Conservation (phyloP, 345 rosid genomes). For the Raphanus raphanistrum region DNA sequence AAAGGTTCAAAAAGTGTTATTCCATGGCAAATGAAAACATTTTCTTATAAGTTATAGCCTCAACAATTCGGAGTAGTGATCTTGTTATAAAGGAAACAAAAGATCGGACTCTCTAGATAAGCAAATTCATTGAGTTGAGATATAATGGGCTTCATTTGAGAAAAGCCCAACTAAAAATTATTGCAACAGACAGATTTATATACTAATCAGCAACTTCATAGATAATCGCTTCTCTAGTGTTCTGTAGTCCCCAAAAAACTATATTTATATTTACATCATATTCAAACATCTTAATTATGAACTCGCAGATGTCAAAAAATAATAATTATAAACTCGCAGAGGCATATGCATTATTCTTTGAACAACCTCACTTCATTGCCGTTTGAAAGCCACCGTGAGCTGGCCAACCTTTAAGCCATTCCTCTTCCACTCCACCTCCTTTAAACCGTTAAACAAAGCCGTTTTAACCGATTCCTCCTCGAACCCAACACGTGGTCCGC, state of each 20-base stretch:
- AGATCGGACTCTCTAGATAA: not conserved
- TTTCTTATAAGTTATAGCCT: not conserved
- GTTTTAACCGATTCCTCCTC: not conserved
- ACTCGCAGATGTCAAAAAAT: not conserved
- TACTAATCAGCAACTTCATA: not conserved
- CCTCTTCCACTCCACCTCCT: slow-evolving; percentile 2
- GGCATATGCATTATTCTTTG: not conserved
- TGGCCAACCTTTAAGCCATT: slow-evolving; percentile 29
- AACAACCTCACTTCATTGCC: not conserved
- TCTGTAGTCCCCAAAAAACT: slow-evolving; percentile 6
- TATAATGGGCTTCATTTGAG: not conserved
- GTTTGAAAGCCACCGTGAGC: slow-evolving; percentile 31
- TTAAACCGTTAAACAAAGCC: not conserved
- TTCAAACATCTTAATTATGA: not conserved
- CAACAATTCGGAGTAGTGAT: not conserved
- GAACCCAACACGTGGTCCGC: slow-evolving; percentile 24
- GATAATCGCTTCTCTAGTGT: not conserved
- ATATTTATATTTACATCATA: slow-evolving; percentile 17
- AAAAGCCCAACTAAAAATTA: not conserved
- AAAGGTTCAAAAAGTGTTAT: too few relatives aligned
- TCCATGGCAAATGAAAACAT: not conserved
- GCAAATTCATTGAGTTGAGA: not conserved
- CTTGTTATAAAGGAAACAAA: not conserved
- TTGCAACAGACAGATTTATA: not conserved
- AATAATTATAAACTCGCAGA: not conserved